Percentiles rank a stretch among this genome's conserved stretches.
Evolutionary conservation across 768 basidiomycete species (phyloP).

Genomic region (Boletus reticulatus): DNA sequence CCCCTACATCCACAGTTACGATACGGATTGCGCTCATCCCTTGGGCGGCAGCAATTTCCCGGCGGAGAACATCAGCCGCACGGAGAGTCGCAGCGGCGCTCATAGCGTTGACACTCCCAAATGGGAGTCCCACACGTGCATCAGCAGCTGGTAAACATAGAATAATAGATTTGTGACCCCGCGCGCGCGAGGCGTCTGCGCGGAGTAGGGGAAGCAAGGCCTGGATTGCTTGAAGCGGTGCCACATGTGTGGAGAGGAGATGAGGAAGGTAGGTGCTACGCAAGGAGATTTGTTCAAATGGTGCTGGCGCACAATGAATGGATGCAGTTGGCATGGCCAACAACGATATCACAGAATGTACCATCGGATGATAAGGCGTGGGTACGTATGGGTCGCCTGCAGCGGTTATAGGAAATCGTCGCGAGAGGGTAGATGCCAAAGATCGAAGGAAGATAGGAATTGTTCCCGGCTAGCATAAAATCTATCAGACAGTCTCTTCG

Average conservation of each 20-base stretch:
- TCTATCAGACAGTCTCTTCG: conserved; percentile 1
- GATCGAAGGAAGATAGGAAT: conserved; percentile 79
- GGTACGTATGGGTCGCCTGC: conserved; percentile 80
- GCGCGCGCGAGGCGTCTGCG: conserved; percentile 54
- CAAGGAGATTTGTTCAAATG: conserved; percentile 69
- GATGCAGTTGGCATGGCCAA: conserved; percentile 53
- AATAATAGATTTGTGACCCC: conserved; percentile 49
- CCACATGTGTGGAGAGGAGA: conserved; percentile 71
- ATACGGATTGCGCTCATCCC: conserved; percentile 55
- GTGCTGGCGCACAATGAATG: conserved; percentile 43
- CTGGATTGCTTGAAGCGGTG: conserved; percentile 75
- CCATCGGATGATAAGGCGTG: conserved; percentile 61
- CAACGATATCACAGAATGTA: conserved; percentile 78
- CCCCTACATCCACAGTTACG: conserved; percentile 72
- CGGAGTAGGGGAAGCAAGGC: conserved; percentile 75
- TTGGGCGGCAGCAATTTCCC: conserved; percentile 68
- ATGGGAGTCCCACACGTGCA: conserved; percentile 74
- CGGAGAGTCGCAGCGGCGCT: conserved; percentile 70
- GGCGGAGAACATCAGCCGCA: conserved; percentile 68
- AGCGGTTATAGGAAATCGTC: conserved; percentile 75
- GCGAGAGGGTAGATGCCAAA: conserved; percentile 72
- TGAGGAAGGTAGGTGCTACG: conserved; percentile 64
- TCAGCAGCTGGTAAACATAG: conserved; percentile 75
- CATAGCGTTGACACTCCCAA: conserved; percentile 64
- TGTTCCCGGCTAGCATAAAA: conserved; percentile 55